Percentiles rank a stretch among this genome's conserved stretches.
Evolutionary conservation across 2,329 filamentous ascomycete species (phyloP).

Genomic region (Cyanodermella asteris): DNA sequence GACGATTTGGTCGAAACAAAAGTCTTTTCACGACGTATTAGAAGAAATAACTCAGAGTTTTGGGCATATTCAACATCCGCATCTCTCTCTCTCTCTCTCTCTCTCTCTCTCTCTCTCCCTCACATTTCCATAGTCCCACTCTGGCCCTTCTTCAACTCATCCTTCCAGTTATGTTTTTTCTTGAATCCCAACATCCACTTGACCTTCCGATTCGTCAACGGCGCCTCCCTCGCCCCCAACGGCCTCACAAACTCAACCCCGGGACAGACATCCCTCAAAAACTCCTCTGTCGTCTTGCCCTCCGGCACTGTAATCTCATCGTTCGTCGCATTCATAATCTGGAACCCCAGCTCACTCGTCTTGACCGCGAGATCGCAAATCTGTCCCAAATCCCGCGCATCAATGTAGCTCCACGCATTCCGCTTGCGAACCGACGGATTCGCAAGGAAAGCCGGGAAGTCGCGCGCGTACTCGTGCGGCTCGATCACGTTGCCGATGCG

Average conservation of each 20-base stretch:
- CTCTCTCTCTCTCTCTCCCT: background rate
- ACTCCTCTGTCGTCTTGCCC: slow-evolving; percentile 31
- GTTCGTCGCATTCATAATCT: slow-evolving; percentile 44
- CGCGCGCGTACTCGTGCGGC: slow-evolving; percentile 34
- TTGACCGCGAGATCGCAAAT: slow-evolving; percentile 34
- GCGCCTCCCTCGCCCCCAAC: slow-evolving; percentile 36
- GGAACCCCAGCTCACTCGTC: slow-evolving; percentile 35
- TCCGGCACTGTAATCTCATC: slow-evolving; percentile 34
- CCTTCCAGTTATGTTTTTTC: slow-evolving; percentile 35
- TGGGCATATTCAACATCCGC: background rate
- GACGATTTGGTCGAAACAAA: no score
- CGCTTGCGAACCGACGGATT: slow-evolving; percentile 29
- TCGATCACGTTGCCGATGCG: slow-evolving; percentile 40
- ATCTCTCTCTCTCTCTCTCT: background rate
- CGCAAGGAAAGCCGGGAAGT: slow-evolving; percentile 30
- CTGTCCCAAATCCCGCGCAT: slow-evolving; percentile 38
- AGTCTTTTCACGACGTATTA: no score
- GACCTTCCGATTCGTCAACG: slow-evolving; percentile 38
- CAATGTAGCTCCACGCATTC: slow-evolving; percentile 42
- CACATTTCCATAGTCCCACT: background rate
- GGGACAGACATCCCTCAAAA: slow-evolving; percentile 28
- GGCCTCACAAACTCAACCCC: slow-evolving; percentile 30
- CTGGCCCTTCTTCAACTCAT: slow-evolving; percentile 19
- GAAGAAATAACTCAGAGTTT: no score
- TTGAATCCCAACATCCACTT: slow-evolving; percentile 35